Evolutionary conservation across 257 asterid species (phyloP).

Genomic region (Solanum ossicruentum): DNA sequence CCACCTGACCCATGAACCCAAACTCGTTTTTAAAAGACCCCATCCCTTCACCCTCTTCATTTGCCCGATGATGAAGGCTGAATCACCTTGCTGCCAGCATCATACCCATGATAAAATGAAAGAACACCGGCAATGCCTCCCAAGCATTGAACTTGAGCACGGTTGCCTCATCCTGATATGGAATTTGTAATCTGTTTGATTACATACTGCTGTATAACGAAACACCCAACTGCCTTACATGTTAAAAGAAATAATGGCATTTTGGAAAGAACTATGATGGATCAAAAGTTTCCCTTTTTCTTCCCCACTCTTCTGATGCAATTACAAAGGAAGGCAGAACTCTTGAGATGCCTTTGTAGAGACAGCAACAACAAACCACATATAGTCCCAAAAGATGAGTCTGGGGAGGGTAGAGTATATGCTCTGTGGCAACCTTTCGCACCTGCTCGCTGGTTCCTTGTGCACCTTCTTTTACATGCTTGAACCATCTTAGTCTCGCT

Average conservation of each 20-base stretch:
- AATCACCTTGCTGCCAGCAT: background rate
- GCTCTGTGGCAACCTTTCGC: too few species aligned
- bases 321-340: background rate
- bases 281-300: background rate
- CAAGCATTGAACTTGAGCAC: slow-evolving; percentile 33
- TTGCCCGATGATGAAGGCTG: slow-evolving; percentile 1
- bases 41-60: background rate
- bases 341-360: background rate
- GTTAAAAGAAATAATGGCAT: slow-evolving; percentile 42
- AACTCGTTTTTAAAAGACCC: background rate
- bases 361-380: background rate
- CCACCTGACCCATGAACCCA: background rate
- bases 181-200: slow-evolving; percentile 9
- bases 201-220: slow-evolving; percentile 15
- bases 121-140: slow-evolving; percentile 26
- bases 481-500: too few species aligned
- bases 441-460: too few species aligned
- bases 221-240: slow-evolving; percentile 33
- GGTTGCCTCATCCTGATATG: slow-evolving; percentile 1
- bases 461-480: too few species aligned
- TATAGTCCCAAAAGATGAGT: too few species aligned
- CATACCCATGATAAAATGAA: background rate
- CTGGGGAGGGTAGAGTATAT: too few species aligned
- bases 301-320: background rate
- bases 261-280: background rate